Base-by-base conservation (phyloP, 192 early-diverging fungal genomes). In the Coemansia sp. region DNA sequence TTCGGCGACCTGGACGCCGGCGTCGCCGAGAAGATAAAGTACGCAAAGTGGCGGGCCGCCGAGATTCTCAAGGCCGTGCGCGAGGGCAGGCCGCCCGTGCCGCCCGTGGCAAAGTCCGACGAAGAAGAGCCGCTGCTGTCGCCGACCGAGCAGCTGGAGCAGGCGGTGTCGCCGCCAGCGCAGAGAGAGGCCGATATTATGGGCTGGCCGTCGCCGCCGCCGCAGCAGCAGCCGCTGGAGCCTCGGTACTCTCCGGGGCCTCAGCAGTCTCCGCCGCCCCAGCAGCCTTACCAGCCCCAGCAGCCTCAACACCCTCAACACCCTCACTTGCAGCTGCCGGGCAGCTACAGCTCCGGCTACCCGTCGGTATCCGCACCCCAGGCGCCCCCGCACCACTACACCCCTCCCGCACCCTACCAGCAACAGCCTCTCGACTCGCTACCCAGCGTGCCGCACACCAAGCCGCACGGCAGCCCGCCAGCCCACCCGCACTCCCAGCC, bases 1-100 rank as follows among this genome's bases (percentile, higher is more conserved):
- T 95, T 95, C 84, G 89, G 90, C 5, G 83, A 85, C 2, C 54
- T 92, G 21, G 81, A 83, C 14, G 55, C 80, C 5, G 90, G 88
- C 35, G 65, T 87, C 25, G 46, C 41, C 1, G 86, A 91, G 55
- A 99, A 95, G 70, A 88, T 97, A 50, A 91, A 86, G 56, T 99
- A 99, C 64, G 85, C 95, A 1, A 95, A 95, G 60, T 99, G 90
- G 86, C 89, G 96, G 45, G 95, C 95, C 2, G 83, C 88, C 0
- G 92, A 97, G 61, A 99, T 99, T 25, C 75, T 94, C 25, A 95
- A 91, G 62, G 91, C 93, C 1, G 61, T 94, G 15, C 76, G 87
- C 14, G 94, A 95, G 61, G 96, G 95, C 3, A 79, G 89, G 23
- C 50, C 38, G 12, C 92, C 93, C 17, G 65, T 81, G 26, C 85